Percentiles rank a stretch among this genome's conserved stretches.
phyloP scores from a whole-genome alignment of 2,329 filamentous ascomycete species.

The Fusarium torulosum region DNA sequence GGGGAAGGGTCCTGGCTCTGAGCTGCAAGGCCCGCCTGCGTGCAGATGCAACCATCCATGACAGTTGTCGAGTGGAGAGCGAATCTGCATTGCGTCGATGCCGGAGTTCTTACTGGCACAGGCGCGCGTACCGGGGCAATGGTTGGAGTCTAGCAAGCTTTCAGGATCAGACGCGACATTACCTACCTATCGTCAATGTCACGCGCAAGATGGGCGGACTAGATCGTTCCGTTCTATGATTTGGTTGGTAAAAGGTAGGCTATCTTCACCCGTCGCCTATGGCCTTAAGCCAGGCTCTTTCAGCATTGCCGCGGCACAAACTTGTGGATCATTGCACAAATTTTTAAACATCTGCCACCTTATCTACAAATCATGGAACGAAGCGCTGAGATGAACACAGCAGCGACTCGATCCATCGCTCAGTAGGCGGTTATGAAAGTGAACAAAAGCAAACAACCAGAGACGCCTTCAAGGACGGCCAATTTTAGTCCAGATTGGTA shows the following conservation, averaged over 20 bases:
- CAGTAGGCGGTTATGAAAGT: background rate
- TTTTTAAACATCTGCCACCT: background rate
- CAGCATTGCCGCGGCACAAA: constrained; percentile 42
- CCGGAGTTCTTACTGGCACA: constrained; percentile 43
- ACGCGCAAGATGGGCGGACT: constrained; percentile 35
- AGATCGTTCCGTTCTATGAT: constrained; percentile 38
- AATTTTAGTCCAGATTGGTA: constrained; percentile 15
- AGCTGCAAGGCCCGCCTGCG: constrained; percentile 47
- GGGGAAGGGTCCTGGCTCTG: constrained; percentile 41
- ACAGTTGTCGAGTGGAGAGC: constrained; percentile 42
- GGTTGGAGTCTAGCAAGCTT: constrained; percentile 43
- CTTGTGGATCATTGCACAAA: constrained; percentile 4
- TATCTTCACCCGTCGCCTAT: constrained; percentile 7
- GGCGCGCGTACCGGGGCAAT: constrained; percentile 44
- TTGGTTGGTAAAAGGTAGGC: constrained; percentile 14
- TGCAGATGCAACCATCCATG: constrained; percentile 45
- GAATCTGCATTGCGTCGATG: constrained; percentile 42
- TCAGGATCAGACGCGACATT: constrained; percentile 43
- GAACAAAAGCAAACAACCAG: constrained; percentile 20
- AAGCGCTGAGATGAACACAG: background rate
- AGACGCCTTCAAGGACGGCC: background rate
- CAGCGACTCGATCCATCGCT: background rate
- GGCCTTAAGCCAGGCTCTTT: constrained; percentile 26
- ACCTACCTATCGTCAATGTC: constrained; percentile 42
- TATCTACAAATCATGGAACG: background rate